Evolutionary conservation across 2,329 filamentous ascomycete species (phyloP), one percentile per base, ranked within the genome.

Genomic region (Trichoderma polysporum): DNA sequence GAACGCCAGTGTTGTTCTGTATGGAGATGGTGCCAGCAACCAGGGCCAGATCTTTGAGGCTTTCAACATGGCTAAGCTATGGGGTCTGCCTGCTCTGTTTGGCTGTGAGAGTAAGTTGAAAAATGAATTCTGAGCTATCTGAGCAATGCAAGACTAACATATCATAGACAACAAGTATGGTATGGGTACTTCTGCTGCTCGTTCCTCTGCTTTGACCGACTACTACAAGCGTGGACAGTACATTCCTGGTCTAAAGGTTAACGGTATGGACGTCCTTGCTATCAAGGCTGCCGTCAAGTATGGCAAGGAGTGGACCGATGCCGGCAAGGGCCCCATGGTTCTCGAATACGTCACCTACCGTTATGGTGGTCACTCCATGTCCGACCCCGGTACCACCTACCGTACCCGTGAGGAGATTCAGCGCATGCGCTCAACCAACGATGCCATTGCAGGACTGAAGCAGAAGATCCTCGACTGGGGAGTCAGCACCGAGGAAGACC

Each of bases 201-300:
- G 95, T 76, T 94, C 95, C 69, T 94, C 95, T 69, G 95, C 95
- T 75, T 84, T 97, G 79, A 98, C 95, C 80, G 95, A 99, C 82
- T 99, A 99, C 90, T 98, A 99, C 89, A 98, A 98, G 90, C 94
- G 95, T 83, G 95, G 95, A 73, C 95, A 99, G 85, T 99, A 98
- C 86, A 99, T 99, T 74, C 94, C 95, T 67, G 95, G 95, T 84
- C 89, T 99, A 76, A 99, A 99, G 88, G 93, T 99, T 81, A 99
- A 99, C 84, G 95, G 93, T 78, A 99, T 99, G 95, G 95, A 99
- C 79, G 93, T 97, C 75, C 91, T 99, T 70, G 94, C 95, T 71
- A 94, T 97, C 80, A 97, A 97, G 88, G 93, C 94, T 62, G 95
- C 95, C 71, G 93, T 97, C 76, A 86, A 94, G 82, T 94, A 97